A percentile compares a stretch with the other conserved stretches of the same genome.
Conservation (phyloP, 768 basidiomycete species). For the Tubosaeta sp. region DNA sequence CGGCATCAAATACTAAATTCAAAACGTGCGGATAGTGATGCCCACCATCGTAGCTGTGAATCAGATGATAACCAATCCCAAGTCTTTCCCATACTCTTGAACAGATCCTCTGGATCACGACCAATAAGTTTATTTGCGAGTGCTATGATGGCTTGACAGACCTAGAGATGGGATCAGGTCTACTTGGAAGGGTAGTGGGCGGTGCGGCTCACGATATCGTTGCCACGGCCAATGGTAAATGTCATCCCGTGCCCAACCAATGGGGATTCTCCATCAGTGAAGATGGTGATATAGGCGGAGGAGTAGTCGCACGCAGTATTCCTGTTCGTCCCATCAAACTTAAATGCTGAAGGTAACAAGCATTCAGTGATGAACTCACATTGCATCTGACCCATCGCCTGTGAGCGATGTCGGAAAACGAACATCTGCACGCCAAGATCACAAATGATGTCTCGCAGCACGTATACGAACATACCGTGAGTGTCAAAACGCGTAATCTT, state of each 20-base stretch:
- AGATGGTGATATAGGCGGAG: conserved; percentile 81
- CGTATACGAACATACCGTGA: conserved; percentile 41
- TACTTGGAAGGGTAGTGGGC: not conserved
- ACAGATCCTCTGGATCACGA: conserved; percentile 75
- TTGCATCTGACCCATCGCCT: conserved; percentile 92
- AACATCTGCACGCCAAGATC: conserved; percentile 51
- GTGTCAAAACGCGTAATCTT: conserved; percentile 56
- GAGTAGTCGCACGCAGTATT: conserved; percentile 96
- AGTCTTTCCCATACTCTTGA: conserved; percentile 85
- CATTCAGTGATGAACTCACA: conserved; percentile 42
- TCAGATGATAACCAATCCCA: conserved; percentile 88
- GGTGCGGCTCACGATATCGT: conserved; percentile 67
- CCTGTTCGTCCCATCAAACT: conserved; percentile 40
- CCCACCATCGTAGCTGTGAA: conserved; percentile 84
- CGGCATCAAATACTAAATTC: not conserved
- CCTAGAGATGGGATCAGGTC: conserved; percentile 37
- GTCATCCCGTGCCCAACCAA: conserved; percentile 92
- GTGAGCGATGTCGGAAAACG: conserved; percentile 89
- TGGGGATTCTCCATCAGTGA: conserved; percentile 57
- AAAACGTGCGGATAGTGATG: not conserved
- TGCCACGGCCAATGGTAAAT: conserved; percentile 91
- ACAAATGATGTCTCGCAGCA: not conserved
- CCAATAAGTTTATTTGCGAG: conserved; percentile 81
- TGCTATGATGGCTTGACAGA: conserved; percentile 75
- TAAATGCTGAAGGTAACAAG: not conserved